These are phyloP conservation scores for Lyophyllum atratum DNA, from an alignment of 768 basidiomycete genomes.

Conservation along the genomic window DNA sequence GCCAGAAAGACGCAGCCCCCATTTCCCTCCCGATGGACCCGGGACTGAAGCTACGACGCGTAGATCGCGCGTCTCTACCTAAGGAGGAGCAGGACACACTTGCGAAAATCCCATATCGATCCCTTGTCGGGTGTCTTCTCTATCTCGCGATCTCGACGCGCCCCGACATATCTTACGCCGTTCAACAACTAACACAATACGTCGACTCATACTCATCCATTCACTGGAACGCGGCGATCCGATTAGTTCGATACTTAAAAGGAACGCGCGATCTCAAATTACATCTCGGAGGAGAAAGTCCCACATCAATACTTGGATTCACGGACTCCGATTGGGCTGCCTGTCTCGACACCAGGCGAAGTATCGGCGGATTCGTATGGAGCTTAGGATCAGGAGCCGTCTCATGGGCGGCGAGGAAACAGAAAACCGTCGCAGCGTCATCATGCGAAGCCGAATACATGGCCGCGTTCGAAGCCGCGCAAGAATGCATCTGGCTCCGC, in stretches of 20 bases:
- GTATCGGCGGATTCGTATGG: constrained; percentile 19
- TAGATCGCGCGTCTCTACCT: not conserved
- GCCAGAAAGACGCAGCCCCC: constrained; percentile 16
- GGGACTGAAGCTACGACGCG: constrained; percentile 11
- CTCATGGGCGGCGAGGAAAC: constrained; percentile 9
- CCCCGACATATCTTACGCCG: constrained; percentile 27
- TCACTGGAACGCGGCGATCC: constrained; percentile 29
- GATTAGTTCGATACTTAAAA: constrained; percentile 18
- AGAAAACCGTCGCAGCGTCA: constrained; percentile 13
- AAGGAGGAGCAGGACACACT: not conserved
- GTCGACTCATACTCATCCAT: constrained; percentile 22
- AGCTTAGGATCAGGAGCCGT: constrained; percentile 15
- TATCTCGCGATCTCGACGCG: constrained; percentile 21
- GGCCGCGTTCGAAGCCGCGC: constrained; percentile 25
- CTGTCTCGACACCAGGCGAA: constrained; percentile 15
- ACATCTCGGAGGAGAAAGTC: constrained; percentile 6
- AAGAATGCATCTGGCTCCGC: constrained; percentile 14
- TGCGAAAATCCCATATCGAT: not conserved
- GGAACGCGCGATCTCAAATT: not conserved
- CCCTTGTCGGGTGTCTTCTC: constrained; percentile 18
- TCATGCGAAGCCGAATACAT: constrained; percentile 41
- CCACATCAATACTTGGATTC: constrained; percentile 3
- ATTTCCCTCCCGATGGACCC: constrained; percentile 16
- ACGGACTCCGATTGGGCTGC: constrained; percentile 21
- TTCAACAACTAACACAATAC: constrained; percentile 27